Percentiles rank a stretch among this genome's conserved stretches.
Conservation (phyloP, 2,329 filamentous ascomycete species). For the Periconia digitata region DNA sequence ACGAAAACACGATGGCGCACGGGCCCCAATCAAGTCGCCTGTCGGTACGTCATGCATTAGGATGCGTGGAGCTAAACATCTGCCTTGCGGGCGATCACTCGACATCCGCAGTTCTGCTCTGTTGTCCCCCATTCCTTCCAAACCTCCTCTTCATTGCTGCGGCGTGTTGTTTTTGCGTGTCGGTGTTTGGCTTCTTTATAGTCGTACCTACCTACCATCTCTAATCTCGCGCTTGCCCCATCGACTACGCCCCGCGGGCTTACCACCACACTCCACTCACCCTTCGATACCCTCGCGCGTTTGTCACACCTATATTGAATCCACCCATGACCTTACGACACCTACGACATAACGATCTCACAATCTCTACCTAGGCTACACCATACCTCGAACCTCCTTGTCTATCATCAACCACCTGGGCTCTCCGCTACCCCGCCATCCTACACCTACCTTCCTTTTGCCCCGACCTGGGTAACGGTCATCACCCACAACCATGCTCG, state of each 20-base stretch:
- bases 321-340: not conserved
- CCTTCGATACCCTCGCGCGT: too few species aligned
- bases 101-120: conserved; percentile 1
- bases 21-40: not conserved
- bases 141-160: not conserved
- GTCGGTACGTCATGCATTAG: conserved; percentile 42
- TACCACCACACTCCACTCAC: not conserved
- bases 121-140: not conserved
- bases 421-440: conserved; percentile 22
- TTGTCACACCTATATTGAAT: conserved; percentile 6
- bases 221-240: conserved; percentile 19
- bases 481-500: conserved; percentile 73
- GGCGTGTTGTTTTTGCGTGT: not conserved
- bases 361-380: conserved; percentile 7
- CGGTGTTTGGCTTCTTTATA: not conserved
- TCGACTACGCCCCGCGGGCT: conserved; percentile 2
- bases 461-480: conserved; percentile 75
- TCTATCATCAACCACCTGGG: conserved; percentile 17
- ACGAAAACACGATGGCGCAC: too few species aligned
- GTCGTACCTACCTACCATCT: not conserved
- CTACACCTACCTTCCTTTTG: conserved; percentile 9
- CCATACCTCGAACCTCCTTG: conserved; percentile 21
- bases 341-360: conserved; percentile 20
- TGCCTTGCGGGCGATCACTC: conserved; percentile 37
- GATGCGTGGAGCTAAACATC: conserved; percentile 15